A percentile compares a stretch with the other conserved stretches of the same genome.
Conservation (phyloP, 2,329 filamentous ascomycete species). For the Ambrosiella xylebori region DNA sequence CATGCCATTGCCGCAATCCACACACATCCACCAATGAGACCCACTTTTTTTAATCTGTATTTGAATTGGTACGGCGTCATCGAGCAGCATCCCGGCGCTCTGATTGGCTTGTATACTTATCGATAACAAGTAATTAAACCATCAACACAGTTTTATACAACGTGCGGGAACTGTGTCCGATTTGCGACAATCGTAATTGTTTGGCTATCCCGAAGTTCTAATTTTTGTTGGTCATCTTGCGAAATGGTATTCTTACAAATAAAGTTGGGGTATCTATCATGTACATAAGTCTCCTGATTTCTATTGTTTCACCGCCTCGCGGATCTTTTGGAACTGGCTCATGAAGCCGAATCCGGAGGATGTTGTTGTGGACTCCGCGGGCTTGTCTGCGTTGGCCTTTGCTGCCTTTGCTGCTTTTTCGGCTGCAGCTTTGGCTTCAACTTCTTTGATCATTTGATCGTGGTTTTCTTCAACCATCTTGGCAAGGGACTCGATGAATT, state of each 20-base stretch:
- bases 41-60: too few relatives aligned
- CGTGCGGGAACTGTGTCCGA: too few relatives aligned
- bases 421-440: constrained; percentile 26
- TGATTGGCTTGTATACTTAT: too few relatives aligned
- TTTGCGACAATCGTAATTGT: too few relatives aligned
- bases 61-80: too few relatives aligned
- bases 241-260: neutral
- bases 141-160: too few relatives aligned
- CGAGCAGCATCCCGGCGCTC: too few relatives aligned
- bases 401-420: constrained; percentile 17
- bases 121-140: too few relatives aligned
- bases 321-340: constrained; percentile 44
- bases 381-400: neutral
- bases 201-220: too few relatives aligned
- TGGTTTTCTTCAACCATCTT: constrained; percentile 67
- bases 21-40: too few relatives aligned
- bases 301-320: constrained; percentile 28
- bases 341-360: constrained; percentile 34
- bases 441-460: constrained; percentile 34
- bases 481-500: constrained; percentile 66
- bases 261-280: neutral
- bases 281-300: neutral
- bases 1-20: too few relatives aligned
- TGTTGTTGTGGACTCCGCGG: constrained; percentile 24
- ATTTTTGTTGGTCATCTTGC: neutral